These are phyloP conservation scores for Cutaneotrichosporon sp. DNA, from an alignment of 1,284 basidiomycete genomes.

Conservation along the genomic window DNA sequence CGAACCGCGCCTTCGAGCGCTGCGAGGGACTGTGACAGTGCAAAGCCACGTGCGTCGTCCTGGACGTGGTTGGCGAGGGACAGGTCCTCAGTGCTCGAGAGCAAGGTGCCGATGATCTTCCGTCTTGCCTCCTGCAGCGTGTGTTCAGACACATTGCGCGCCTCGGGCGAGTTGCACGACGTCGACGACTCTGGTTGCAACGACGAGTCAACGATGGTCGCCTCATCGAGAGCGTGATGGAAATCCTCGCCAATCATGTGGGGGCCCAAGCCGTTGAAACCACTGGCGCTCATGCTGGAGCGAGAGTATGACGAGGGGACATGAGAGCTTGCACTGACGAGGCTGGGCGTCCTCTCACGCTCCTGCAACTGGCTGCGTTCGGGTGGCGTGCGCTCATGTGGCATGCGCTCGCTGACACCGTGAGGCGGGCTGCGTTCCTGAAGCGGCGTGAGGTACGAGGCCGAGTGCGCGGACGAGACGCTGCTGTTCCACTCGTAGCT, in stretches of 20 bases:
- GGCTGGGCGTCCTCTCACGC: constrained; percentile 45
- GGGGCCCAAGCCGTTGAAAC: constrained; percentile 26
- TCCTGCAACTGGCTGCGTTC: constrained; percentile 25
- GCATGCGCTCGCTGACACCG: constrained; percentile 24
- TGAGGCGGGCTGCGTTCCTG: constrained; percentile 45
- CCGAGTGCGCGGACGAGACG: constrained; percentile 19
- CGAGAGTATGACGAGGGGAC: constrained; percentile 42
- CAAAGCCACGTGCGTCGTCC: constrained; percentile 34
- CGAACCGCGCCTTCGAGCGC: constrained; percentile 36
- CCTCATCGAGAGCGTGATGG: constrained; percentile 13
- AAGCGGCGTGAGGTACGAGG: constrained; percentile 18
- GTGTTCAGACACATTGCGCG: constrained; percentile 39
- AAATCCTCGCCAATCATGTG: constrained; percentile 33
- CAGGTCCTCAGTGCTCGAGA: constrained; percentile 36
- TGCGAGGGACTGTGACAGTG: constrained; percentile 40
- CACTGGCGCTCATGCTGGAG: constrained; percentile 31
- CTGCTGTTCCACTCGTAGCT: constrained; percentile 23
- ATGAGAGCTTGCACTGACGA: constrained; percentile 41
- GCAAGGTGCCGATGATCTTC: constrained; percentile 42
- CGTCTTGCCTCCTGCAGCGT: constrained; percentile 45
- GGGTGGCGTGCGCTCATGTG: neutral
- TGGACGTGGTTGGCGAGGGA: constrained; percentile 10
- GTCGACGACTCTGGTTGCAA: constrained; percentile 7
- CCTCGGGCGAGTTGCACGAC: constrained; percentile 11
- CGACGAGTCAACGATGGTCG: constrained; percentile 25